Evolutionary conservation across 768 basidiomycete species (phyloP).

Genomic region (Mycena epipterygia): DNA sequence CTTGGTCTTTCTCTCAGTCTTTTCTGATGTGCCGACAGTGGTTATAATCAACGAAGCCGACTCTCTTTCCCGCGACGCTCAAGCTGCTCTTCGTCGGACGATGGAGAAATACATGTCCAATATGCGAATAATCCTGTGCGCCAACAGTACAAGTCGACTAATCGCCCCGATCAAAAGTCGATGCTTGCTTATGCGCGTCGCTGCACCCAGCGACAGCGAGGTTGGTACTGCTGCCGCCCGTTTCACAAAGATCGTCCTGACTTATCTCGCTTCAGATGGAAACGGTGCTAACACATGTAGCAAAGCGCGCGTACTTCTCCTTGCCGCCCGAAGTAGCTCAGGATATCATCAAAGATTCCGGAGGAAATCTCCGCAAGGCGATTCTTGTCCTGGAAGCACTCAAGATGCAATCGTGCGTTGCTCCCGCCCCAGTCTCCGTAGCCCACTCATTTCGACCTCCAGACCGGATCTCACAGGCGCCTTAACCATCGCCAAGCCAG

Average conservation of each 20-base stretch:
- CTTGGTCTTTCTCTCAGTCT: not conserved
- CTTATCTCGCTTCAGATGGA: constrained; percentile 72
- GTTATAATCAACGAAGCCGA: constrained; percentile 99
- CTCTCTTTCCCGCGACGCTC: constrained; percentile 93
- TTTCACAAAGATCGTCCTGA: constrained; percentile 6
- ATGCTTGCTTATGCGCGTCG: constrained; percentile 93
- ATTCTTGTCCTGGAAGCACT: constrained; percentile 95
- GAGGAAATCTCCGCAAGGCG: constrained; percentile 95
- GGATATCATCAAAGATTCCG: constrained; percentile 85
- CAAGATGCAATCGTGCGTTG: constrained; percentile 92
- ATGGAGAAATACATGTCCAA: constrained; percentile 99
- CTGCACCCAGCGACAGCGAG: constrained; percentile 85
- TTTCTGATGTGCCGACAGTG: constrained; percentile 65
- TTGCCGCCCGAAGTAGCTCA: constrained; percentile 82
- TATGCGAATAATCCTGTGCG: constrained; percentile 96
- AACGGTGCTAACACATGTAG: constrained; percentile 82
- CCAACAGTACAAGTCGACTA: constrained; percentile 93
- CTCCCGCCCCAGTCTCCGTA: not conserved
- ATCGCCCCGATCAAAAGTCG: constrained; percentile 98
- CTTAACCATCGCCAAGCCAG: constrained; percentile 93
- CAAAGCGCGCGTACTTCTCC: constrained; percentile 82
- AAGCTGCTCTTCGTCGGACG: constrained; percentile 95
- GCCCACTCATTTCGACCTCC: constrained; percentile 7
- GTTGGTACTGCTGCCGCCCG: constrained; percentile 55
- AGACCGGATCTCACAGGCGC: constrained; percentile 89